Conservation (phyloP, 2,329 filamentous ascomycete genomes). For the Aureobasidium sp. region DNA sequence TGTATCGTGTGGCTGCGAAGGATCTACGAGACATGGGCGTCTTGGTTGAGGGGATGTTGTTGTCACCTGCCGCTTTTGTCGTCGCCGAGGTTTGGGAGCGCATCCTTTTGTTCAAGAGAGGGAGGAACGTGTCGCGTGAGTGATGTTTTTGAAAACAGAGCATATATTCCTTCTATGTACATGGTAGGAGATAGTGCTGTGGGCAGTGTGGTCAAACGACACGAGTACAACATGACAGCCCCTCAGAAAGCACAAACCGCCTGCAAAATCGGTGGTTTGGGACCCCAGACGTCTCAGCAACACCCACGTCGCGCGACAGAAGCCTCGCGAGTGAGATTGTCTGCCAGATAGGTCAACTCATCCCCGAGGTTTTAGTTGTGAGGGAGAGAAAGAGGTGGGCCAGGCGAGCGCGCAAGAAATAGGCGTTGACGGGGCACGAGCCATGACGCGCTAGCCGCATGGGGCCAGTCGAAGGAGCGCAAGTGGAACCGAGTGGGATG, state of each 20-base stretch:
- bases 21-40: not conserved
- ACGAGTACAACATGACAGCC: slow-evolving; percentile 32
- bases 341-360: slow-evolving; percentile 58
- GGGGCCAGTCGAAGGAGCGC: not conserved
- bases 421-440: not conserved
- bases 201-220: not conserved
- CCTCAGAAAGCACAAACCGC: slow-evolving; percentile 40
- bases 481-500: slow-evolving; percentile 3
- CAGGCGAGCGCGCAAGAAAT: slow-evolving; percentile 14
- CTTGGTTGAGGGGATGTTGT: not conserved
- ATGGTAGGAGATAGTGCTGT: not conserved
- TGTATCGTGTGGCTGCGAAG: not conserved
- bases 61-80: not conserved
- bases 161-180: no score
- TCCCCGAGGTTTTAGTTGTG: slow-evolving; percentile 77
- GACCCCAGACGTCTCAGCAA: slow-evolving; percentile 43
- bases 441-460: not conserved
- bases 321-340: slow-evolving; percentile 40
- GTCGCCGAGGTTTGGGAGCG: not conserved
- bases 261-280: slow-evolving; percentile 39
- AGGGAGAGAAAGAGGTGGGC: slow-evolving; percentile 37
- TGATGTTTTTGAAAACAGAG: not conserved
- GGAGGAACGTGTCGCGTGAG: not conserved
- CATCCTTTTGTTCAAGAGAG: not conserved
- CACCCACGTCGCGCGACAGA: slow-evolving; percentile 35